Evolutionary conservation across 1,284 basidiomycete species (phyloP).

Genomic region (Taiwanofungus camphoratus): DNA sequence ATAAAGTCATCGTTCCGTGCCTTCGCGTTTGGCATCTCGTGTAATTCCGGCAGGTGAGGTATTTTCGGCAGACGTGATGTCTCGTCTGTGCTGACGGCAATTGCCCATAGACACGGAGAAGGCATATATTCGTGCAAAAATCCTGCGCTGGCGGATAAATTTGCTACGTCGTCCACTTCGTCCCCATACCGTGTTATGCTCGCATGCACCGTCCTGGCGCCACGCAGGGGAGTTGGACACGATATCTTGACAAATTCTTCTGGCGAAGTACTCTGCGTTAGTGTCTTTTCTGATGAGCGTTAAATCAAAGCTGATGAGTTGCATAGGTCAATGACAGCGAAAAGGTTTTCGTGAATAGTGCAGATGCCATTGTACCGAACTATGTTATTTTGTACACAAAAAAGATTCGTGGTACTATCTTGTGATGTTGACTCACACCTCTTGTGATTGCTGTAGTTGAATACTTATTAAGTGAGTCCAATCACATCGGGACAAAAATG

Average conservation of each 20-base stretch:
- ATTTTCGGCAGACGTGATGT: neutral
- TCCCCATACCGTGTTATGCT: constrained; percentile 61
- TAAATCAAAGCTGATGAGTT: neutral
- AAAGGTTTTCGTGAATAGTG: constrained; percentile 37
- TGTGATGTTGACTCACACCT: neutral
- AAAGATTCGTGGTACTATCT: no score
- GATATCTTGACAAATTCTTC: neutral
- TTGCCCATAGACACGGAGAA: constrained; percentile 42
- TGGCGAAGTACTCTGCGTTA: neutral
- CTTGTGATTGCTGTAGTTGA: neutral
- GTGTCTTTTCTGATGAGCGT: constrained; percentile 1
- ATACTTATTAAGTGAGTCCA: neutral
- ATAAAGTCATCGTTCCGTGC: constrained; percentile 48
- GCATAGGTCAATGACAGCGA: constrained; percentile 31
- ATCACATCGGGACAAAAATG: neutral
- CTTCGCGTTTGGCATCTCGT: constrained; percentile 47
- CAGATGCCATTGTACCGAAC: constrained; percentile 43
- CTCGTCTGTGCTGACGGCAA: neutral
- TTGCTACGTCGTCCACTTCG: constrained; percentile 53
- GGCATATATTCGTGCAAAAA: constrained; percentile 57
- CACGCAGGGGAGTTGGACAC: constrained; percentile 17
- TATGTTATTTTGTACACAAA: constrained; percentile 41
- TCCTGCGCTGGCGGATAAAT: constrained; percentile 46
- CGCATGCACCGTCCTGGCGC: constrained; percentile 48
- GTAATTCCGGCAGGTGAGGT: constrained; percentile 47